A percentile compares a stretch with the other conserved stretches of the same genome.
These are phyloP conservation scores for Podaxis pistillaris DNA, from an alignment of 768 basidiomycete genomes.

Conservation along the genomic window DNA sequence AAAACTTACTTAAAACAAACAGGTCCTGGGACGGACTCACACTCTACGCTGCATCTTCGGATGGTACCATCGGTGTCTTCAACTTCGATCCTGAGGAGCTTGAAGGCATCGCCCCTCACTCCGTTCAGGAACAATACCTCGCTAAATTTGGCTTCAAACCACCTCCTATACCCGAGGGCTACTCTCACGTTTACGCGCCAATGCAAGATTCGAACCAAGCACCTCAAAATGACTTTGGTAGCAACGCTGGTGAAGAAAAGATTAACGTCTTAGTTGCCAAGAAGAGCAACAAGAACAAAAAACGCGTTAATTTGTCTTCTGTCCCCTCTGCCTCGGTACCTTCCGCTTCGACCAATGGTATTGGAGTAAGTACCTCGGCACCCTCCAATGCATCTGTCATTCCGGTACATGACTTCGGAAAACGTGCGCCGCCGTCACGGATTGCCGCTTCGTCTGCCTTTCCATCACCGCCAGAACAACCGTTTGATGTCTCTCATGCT, in stretches of 20 bases:
- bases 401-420: conserved; percentile 26
- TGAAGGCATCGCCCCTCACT: conserved; percentile 74
- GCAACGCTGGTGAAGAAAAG: conserved; percentile 47
- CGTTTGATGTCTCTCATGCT: conserved; percentile 37
- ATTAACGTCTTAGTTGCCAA: conserved; percentile 78
- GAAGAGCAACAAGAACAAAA: conserved; percentile 59
- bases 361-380: conserved; percentile 23
- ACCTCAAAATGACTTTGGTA: conserved; percentile 18
- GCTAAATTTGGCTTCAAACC: conserved; percentile 75
- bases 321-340: conserved; percentile 18
- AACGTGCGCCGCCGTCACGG: conserved; percentile 21
- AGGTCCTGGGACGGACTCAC: conserved; percentile 94
- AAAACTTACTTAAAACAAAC: conserved; percentile 7
- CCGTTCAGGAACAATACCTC: conserved; percentile 76
- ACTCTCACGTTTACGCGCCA: conserved; percentile 50
- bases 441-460: conserved; percentile 33
- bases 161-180: conserved; percentile 69
- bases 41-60: conserved; percentile 92
- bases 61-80: conserved; percentile 91
- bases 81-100: conserved; percentile 78
- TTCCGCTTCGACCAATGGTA: conserved; percentile 21
- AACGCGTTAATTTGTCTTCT: conserved; percentile 38
- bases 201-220: conserved; percentile 31
- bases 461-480: conserved; percentile 49
- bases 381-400: conserved; percentile 31